These are phyloP conservation scores for Linum lewisii DNA, from an alignment of 345 rosid species.

Conservation along the genomic window DNA sequence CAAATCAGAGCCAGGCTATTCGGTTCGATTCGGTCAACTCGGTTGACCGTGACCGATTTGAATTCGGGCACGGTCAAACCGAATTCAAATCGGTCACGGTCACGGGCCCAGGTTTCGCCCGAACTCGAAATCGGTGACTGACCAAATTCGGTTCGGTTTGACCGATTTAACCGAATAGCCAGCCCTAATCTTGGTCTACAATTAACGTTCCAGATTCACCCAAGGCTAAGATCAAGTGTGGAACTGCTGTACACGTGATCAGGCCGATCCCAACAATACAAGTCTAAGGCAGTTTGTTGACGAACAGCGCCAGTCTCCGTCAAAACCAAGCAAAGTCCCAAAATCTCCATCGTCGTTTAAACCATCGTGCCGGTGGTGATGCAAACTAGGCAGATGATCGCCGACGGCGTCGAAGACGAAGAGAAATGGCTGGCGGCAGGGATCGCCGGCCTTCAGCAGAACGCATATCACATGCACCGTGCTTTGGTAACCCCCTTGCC, in stretches of 20 bases:
- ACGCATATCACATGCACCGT: slow-evolving; percentile 97
- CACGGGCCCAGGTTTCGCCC: no score
- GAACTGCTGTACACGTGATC: neutral
- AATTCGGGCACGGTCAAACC: no score
- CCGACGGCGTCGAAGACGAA: slow-evolving; percentile 82
- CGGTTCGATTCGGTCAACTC: no score
- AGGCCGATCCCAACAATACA: neutral
- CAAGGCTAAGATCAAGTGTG: neutral
- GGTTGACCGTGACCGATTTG: no score
- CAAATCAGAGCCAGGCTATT: no score
- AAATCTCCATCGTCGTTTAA: slow-evolving; percentile 19
- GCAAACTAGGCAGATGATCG: slow-evolving; percentile 40
- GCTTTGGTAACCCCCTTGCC: slow-evolving; percentile 53
- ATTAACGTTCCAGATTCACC: neutral
- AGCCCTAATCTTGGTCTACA: neutral
- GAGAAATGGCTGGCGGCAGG: slow-evolving; percentile 97
- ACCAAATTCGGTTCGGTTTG: no score
- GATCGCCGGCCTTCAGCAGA: slow-evolving; percentile 90
- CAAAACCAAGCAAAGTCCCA: slow-evolving; percentile 20
- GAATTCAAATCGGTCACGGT: no score
- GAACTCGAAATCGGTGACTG: no score
- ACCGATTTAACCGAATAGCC: no score
- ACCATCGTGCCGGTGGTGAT: slow-evolving; percentile 13
- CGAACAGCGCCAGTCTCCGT: neutral
- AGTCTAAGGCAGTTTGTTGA: neutral